Evolutionary conservation across 768 basidiomycete species (phyloP), one percentile per base, ranked within the genome.

Genomic region (Zangia roseola): DNA sequence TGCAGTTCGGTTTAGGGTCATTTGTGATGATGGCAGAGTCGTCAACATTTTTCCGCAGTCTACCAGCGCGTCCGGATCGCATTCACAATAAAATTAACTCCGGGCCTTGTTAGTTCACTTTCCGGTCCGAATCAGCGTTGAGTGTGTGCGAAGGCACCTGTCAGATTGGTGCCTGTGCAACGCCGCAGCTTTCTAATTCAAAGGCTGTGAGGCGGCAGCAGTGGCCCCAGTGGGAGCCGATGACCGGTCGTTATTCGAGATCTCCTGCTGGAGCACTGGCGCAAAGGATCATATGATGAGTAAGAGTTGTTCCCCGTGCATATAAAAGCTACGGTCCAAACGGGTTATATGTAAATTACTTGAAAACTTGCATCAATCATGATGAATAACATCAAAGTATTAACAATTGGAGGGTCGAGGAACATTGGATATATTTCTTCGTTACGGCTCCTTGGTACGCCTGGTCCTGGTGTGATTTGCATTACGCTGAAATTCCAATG

Each of bases 1-100:
- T 26, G 12, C 55, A 86, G 84, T 86, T 46, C 79, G 84, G 40
- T 86, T 84, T 63, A 81, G 78, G 58, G 76, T 86, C 33, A 83
- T 86, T 40, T 77, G 77, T 40, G 83, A 86, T 53, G 75, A 84
- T 57, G 82, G 83, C 21, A 72, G 60, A 14, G 65, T 79, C 37
- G 56, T 84, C 26, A 67, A 78, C 21, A 38, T 67, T 19, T 26
- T 25, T 5, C 41, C 59, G 14, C 55, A 53, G 38, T 31, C 57
- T 10, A 8, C 36, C 6, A 17, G 21, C 19, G 4, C 8, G 10
- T 35, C 50, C 26, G 40, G 42, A 36, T 26, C 37, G 16, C 43
- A 17, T 4, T 34, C 40, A 10, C 26, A 26, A 26, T 48, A 31
- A 46, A 21, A 12, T 23, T n/a, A n/a, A n/a, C n/a, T n/a, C n/a